Percentiles rank a stretch among this genome's conserved stretches.
Conservation (phyloP, 1,139 yeast species). For the Blastobotrys apis region DNA sequence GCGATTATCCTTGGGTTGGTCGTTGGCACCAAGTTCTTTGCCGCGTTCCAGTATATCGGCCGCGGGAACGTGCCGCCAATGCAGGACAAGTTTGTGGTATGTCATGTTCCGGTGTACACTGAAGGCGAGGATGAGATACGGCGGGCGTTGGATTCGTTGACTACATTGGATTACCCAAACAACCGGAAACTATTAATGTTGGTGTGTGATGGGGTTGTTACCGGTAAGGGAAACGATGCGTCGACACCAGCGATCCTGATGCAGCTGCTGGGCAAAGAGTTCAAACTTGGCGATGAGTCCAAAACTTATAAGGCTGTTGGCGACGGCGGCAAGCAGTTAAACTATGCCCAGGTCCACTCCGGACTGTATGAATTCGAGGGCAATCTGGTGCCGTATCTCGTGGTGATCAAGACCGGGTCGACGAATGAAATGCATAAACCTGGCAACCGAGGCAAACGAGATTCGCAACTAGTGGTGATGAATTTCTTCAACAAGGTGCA, state of each 20-base stretch:
- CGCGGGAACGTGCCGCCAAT: constrained; percentile 30
- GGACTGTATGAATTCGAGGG: constrained; percentile 30
- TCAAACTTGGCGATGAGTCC: constrained; percentile 24
- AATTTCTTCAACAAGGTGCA: constrained; percentile 37
- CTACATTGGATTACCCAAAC: constrained; percentile 90
- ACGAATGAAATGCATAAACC: constrained; percentile 30
- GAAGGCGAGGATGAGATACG: constrained; percentile 85
- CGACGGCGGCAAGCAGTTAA: constrained; percentile 29
- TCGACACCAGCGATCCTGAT: constrained; percentile 34
- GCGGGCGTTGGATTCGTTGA: constrained; percentile 82
- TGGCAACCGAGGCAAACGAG: constrained; percentile 38
- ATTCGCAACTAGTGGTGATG: constrained; percentile 36
- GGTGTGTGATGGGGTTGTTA: constrained; percentile 88
- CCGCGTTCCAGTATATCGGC: constrained; percentile 36
- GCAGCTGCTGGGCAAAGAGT: constrained; percentile 57
- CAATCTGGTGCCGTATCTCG: constrained; percentile 32
- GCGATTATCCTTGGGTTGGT: constrained; percentile 34
- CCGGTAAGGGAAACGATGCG: constrained; percentile 59
- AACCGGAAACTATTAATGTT: constrained; percentile 83
- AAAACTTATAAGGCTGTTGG: constrained; percentile 36
- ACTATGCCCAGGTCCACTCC: constrained; percentile 32
- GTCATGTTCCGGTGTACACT: constrained; percentile 88
- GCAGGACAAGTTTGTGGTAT: constrained; percentile 42
- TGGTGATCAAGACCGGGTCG: constrained; percentile 32
- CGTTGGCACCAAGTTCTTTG: constrained; percentile 33